Conservation (phyloP, 202 grass and related monocot species). For the Panicum hallii region DNA sequence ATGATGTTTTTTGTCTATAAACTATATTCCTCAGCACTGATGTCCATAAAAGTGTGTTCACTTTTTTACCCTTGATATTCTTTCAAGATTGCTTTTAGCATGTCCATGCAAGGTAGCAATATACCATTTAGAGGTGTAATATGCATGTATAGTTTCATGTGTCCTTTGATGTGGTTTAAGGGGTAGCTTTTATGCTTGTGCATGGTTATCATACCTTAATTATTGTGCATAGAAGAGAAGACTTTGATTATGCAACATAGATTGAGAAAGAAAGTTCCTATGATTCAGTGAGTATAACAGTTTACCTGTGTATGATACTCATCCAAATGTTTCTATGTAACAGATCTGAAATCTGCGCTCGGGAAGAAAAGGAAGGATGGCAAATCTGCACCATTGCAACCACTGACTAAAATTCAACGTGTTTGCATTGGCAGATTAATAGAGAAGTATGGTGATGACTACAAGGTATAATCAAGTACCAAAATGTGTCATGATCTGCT, state of each 20-base stretch:
- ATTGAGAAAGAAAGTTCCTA: background rate
- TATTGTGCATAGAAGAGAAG: background rate
- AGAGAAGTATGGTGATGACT: constrained; percentile 84
- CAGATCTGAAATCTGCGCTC: constrained; percentile 91
- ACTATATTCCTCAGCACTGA: background rate
- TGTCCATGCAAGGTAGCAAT: background rate
- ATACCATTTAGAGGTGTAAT: background rate
- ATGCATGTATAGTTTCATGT: background rate
- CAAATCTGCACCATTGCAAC: constrained; percentile 68
- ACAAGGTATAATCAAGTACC: constrained; percentile 62
- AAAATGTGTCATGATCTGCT: background rate
- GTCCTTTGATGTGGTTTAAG: background rate
- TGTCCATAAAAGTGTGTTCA: background rate
- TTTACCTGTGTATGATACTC: constrained; percentile 22
- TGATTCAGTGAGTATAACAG: background rate
- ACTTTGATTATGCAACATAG: background rate
- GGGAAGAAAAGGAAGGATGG: constrained; percentile 87
- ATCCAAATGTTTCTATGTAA: constrained; percentile 10
- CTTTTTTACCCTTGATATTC: background rate
- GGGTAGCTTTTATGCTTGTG: background rate
- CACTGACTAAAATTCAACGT: constrained; percentile 76
- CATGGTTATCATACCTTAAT: constrained; percentile 10
- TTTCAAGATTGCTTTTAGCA: constrained; percentile 5
- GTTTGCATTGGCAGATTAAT: constrained; percentile 74
- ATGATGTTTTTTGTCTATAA: background rate